Percentiles rank a stretch among this genome's conserved stretches.
Conservation (phyloP, 78 protist species). For the Pigoraptor vietnamica region DNA sequence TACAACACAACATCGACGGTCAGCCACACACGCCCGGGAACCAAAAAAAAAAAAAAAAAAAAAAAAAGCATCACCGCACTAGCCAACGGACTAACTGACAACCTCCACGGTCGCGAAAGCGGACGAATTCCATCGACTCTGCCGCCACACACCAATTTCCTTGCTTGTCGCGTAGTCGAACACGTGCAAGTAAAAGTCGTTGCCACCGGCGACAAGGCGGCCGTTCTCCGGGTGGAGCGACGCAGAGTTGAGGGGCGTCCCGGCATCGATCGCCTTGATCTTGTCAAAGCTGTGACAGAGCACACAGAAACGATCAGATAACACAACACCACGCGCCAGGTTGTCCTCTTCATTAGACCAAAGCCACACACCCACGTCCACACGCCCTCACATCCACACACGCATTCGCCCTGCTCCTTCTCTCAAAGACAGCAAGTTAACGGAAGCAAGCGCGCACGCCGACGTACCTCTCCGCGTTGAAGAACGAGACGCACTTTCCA, state of each 20-base stretch:
- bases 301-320: no score
- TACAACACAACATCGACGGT: background rate
- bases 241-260: constrained; percentile 50
- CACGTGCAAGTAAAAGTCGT: constrained; percentile 66
- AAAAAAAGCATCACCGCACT: background rate
- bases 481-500: constrained; percentile 40
- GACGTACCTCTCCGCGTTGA: constrained; percentile 15
- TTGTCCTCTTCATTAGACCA: no score
- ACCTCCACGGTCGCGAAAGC: no score
- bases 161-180: constrained; percentile 56
- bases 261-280: constrained; percentile 14
- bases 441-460: no score
- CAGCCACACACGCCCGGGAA: background rate
- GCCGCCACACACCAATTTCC: constrained; percentile 32
- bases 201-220: constrained; percentile 68
- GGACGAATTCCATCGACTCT: background rate
- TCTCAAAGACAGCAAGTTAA: no score
- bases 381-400: no score
- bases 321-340: no score
- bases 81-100: background rate
- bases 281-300: background rate
- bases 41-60: no score
- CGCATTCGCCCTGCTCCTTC: no score
- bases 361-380: no score
- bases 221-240: constrained; percentile 50